Percentiles rank a stretch among this genome's conserved stretches.
These are phyloP conservation scores for Penicillium daleae DNA, from an alignment of 495 filamentous ascomycete genomes.

Conservation along the genomic window DNA sequence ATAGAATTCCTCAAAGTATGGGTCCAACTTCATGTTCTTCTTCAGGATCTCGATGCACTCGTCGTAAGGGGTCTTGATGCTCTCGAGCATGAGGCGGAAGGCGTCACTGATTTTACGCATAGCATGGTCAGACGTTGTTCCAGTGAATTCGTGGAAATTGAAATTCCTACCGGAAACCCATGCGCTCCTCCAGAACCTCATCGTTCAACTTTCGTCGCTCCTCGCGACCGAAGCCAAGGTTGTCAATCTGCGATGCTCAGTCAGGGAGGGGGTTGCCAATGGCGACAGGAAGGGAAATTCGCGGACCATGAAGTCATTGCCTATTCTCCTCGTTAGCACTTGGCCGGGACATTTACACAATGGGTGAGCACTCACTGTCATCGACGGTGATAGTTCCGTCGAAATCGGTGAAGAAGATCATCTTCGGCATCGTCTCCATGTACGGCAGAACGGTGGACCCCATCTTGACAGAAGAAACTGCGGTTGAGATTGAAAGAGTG, in stretches of 20 bases:
- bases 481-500: background rate
- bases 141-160: background rate
- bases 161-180: slow-evolving; percentile 67
- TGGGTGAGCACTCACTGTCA: slow-evolving; percentile 62
- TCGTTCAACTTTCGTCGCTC: slow-evolving; percentile 67
- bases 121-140: background rate
- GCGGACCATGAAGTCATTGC: slow-evolving; percentile 84
- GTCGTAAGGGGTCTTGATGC: slow-evolving; percentile 74
- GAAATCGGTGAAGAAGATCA: slow-evolving; percentile 98
- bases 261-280: slow-evolving; percentile 9
- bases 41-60: slow-evolving; percentile 75
- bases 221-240: slow-evolving; percentile 75
- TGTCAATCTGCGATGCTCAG: slow-evolving; percentile 69
- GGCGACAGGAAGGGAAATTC: background rate
- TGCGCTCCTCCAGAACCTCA: slow-evolving; percentile 68
- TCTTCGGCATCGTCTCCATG: slow-evolving; percentile 70
- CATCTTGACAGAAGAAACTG: slow-evolving; percentile 30
- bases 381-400: slow-evolving; percentile 92
- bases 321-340: slow-evolving; percentile 40
- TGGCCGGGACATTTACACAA: background rate
- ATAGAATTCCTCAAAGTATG: slow-evolving; percentile 83
- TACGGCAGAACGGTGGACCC: slow-evolving; percentile 45
- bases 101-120: slow-evolving; percentile 56
- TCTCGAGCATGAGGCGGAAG: slow-evolving; percentile 88
- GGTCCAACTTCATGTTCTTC: slow-evolving; percentile 85